Percentiles rank a stretch among this genome's conserved stretches.
Evolutionary conservation across 225 moss, liverwort and hornwort species (phyloP).

Genomic region (Pseudisothecium myosuroides): DNA sequence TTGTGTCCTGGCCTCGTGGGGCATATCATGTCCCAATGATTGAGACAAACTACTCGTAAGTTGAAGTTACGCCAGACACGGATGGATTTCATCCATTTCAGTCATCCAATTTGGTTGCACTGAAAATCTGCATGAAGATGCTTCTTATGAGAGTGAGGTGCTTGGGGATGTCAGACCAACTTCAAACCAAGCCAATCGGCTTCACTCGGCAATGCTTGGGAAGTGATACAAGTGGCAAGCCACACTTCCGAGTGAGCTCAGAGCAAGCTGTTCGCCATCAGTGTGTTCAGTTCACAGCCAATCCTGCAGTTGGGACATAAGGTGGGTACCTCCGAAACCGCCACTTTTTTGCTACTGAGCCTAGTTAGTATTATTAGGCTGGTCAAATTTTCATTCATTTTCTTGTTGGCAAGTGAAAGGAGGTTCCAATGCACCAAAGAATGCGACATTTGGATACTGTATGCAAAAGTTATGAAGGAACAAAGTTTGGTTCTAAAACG

Average conservation of each 20-base stretch:
- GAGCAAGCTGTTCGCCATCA: background rate
- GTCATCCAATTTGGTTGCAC: background rate
- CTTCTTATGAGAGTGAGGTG: too few species aligned
- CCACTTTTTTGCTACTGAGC: too few species aligned
- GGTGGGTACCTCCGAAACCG: too few species aligned
- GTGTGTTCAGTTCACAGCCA: background rate
- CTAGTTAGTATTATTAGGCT: too few species aligned
- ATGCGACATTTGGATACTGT: too few species aligned
- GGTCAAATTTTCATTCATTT: too few species aligned
- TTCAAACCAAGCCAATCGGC: background rate
- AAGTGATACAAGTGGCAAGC: background rate
- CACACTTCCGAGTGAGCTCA: background rate
- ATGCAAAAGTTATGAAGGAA: too few species aligned
- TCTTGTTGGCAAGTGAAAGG: too few species aligned
- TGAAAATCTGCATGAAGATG: background rate
- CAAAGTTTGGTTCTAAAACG: too few species aligned
- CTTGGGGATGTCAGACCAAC: background rate
- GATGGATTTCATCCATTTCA: background rate
- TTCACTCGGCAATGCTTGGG: background rate
- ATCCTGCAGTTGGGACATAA: too few species aligned
- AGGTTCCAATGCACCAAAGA: too few species aligned
- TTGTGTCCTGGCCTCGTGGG: background rate
- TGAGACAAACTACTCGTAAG: background rate
- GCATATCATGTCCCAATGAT: background rate
- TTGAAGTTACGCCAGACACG: background rate